Conservation (phyloP, 306 rosid genomes). For the Malus sylvestris region DNA sequence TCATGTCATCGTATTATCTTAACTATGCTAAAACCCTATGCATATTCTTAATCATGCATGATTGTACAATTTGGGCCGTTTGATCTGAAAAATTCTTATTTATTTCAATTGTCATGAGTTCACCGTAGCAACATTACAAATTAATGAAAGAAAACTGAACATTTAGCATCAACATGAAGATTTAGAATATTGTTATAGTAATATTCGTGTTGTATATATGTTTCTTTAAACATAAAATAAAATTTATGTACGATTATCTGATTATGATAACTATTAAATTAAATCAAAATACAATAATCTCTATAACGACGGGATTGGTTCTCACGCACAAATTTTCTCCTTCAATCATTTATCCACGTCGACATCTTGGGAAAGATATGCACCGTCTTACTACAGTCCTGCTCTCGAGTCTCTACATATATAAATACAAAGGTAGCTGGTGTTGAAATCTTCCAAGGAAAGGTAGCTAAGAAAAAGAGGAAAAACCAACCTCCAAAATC, state of each 20-base stretch:
- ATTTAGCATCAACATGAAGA: too few relatives aligned
- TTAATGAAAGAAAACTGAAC: too few relatives aligned
- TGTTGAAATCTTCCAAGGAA: neutral
- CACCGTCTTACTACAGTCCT: neutral
- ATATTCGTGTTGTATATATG: too few relatives aligned
- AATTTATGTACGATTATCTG: too few relatives aligned
- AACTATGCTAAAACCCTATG: neutral
- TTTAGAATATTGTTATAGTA: too few relatives aligned
- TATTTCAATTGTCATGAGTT: neutral
- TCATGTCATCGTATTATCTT: too few relatives aligned
- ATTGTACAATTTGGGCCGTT: neutral
- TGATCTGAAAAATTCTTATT: neutral
- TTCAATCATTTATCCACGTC: constrained; percentile 4
- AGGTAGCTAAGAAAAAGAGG: neutral
- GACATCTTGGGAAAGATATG: neutral
- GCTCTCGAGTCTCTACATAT: neutral
- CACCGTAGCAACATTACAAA: too few relatives aligned
- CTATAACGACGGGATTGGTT: too few relatives aligned
- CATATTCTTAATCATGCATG: neutral
- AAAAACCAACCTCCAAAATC: neutral
- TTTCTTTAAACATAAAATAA: too few relatives aligned
- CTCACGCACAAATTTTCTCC: neutral
- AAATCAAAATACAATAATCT: too few relatives aligned
- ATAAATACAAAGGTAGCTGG: constrained; percentile 1
- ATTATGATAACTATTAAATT: too few relatives aligned